Conservation (phyloP, 108 stramenopile species). For the Cylindrotheca fusiformis region DNA sequence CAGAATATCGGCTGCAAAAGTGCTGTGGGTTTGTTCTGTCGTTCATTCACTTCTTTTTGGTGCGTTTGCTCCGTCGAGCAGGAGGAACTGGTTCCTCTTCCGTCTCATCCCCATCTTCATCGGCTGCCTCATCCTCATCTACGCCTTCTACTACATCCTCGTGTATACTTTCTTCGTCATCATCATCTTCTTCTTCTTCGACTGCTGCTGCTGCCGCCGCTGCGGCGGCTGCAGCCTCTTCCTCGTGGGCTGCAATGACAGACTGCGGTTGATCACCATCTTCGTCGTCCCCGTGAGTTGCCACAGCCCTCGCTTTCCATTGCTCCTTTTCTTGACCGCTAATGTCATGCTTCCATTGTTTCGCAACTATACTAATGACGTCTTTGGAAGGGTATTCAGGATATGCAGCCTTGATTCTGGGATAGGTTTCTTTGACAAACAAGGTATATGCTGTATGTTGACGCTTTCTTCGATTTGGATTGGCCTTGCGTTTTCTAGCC, state of each 20-base stretch:
- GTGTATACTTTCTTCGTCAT: constrained; percentile 16
- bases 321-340: constrained; percentile 16
- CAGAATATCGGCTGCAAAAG: too few species aligned
- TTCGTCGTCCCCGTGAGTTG: constrained; percentile 11
- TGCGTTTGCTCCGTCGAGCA: constrained; percentile 10
- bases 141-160: constrained; percentile 24
- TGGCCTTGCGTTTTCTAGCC: constrained; percentile 33
- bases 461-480: constrained; percentile 42
- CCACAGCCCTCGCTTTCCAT: constrained; percentile 39
- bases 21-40: too few species aligned
- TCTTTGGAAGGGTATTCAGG: constrained; percentile 34
- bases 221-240: constrained; percentile 4
- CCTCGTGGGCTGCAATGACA: background rate
- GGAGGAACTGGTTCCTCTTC: constrained; percentile 17
- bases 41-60: constrained; percentile 6
- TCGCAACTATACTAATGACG: constrained; percentile 41
- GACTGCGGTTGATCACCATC: background rate
- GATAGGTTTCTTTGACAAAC: constrained; percentile 46
- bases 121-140: constrained; percentile 12
- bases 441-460: constrained; percentile 51
- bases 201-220: constrained; percentile 7
- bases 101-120: background rate
- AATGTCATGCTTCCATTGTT: constrained; percentile 36
- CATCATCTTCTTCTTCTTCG: constrained; percentile 24
- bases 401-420: constrained; percentile 24